Percentiles rank a stretch among this genome's conserved stretches.
Evolutionary conservation across 2,329 filamentous ascomycete species (phyloP).

Genomic region (Celoporthe dispersa): DNA sequence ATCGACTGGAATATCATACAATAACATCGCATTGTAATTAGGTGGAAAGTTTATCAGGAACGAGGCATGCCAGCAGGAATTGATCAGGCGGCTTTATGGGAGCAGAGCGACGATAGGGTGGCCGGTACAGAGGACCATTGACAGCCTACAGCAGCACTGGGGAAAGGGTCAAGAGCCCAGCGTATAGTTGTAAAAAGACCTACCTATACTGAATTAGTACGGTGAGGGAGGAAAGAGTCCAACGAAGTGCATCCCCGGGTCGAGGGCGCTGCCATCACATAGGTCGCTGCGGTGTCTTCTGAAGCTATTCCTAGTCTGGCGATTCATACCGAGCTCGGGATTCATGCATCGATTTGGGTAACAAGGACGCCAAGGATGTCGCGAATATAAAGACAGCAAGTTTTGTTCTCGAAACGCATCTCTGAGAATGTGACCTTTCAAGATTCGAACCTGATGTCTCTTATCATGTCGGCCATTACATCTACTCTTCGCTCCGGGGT

Average conservation of each 20-base stretch:
- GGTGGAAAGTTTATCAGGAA: slow-evolving; percentile 40
- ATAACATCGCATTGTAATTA: slow-evolving; percentile 23
- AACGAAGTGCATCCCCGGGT: neutral
- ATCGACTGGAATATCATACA: no score
- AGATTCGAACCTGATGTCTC: no score
- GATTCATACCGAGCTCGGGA: slow-evolving; percentile 40
- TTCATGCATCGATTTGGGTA: slow-evolving; percentile 27
- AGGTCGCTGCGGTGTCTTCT: neutral
- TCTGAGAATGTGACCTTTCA: neutral
- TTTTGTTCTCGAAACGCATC: neutral
- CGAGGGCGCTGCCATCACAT: neutral
- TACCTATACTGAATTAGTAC: neutral
- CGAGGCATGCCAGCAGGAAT: slow-evolving; percentile 38
- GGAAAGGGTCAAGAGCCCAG: neutral
- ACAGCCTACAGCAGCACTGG: neutral
- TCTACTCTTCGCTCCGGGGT: neutral
- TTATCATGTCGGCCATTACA: neutral
- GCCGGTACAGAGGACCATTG: slow-evolving; percentile 31
- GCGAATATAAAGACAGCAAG: slow-evolving; percentile 32
- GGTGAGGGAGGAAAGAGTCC: neutral
- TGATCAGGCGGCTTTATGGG: slow-evolving; percentile 39
- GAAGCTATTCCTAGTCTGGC: slow-evolving; percentile 4
- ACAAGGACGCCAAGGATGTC: slow-evolving; percentile 31
- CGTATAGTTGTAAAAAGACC: neutral
- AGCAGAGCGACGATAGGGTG: slow-evolving; percentile 44